Base-by-base conservation (phyloP, 208 protist species). In the Angomonas deanei region DNA sequence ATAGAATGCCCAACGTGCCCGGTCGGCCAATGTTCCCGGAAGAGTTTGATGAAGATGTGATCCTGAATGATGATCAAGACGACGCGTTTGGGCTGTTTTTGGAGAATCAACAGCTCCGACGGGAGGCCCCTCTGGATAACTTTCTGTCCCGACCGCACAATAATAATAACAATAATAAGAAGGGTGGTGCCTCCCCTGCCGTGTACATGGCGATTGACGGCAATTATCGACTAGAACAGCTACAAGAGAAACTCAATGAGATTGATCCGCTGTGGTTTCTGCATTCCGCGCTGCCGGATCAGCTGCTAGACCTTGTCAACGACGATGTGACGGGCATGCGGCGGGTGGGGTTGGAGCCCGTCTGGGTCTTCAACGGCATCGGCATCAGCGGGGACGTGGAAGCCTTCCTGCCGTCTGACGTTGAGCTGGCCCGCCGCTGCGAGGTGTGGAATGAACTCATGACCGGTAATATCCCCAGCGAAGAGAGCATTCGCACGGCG, bases 351-450 rank as follows among this genome's bases (percentile, higher is more conserved):
- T 64, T 94, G 52, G 82, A 92, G 61, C 88, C 88, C 52, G 66
- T 92, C 42, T 94, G 80, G 78, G 84, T 94, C 34, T 89, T 94
- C 36, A 81, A 84, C 47, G 88, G 88, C 36, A 80, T 92, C 54
- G 76, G 78, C 67, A 80, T 88, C 61, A 86, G 77, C 76, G 85
- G 83, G 28, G 88, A 94, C 59, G 81, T 91, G 21, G 78, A 88
- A 70, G 78, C 84, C 5, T 90, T 94, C 59, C 39, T 92, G 61
- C 80, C 85, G 17, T 80, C 70, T 38, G 55, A 69, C 6, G 59
- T 77, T 19, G 82, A 92, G 63, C 75, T 88, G 48, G 47, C 54
- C n/a, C 66, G 71, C 31, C 76, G 83, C 36, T 72, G 85, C 54
- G 53, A 38, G 8, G 79, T 91, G n/a, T 94, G 88, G 86, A 55